Percentiles rank a stretch among this genome's conserved stretches.
These are phyloP conservation scores for Quillaja saponaria DNA, from an alignment of 306 rosid species.

Conservation along the genomic window DNA sequence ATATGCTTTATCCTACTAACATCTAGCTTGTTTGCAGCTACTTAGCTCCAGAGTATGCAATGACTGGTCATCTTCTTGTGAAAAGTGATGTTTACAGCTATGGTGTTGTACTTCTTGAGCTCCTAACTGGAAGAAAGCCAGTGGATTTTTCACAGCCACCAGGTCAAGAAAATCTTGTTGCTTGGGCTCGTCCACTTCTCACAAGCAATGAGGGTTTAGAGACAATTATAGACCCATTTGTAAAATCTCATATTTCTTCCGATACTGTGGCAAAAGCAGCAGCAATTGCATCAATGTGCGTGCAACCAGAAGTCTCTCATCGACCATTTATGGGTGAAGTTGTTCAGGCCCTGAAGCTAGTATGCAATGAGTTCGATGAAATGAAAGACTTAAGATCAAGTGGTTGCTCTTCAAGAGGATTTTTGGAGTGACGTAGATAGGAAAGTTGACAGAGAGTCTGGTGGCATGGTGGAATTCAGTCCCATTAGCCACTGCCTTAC, in stretches of 20 bases:
- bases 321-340: constrained; percentile 99
- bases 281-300: constrained; percentile 98
- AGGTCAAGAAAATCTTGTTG: constrained; percentile 92
- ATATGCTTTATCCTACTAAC: constrained; percentile 18
- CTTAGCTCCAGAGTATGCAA: constrained; percentile 97
- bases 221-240: constrained; percentile 63
- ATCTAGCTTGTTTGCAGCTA: constrained; percentile 56
- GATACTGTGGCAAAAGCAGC: constrained; percentile 75
- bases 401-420: constrained; percentile 48
- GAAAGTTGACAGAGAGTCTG: constrained; percentile 25
- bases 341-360: constrained; percentile 93
- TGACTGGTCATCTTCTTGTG: constrained; percentile 97
- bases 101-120: constrained; percentile 96
- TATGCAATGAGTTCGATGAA: constrained; percentile 78
- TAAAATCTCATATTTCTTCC: constrained; percentile 50
- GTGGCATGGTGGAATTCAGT: constrained; percentile 24
- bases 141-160: constrained; percentile 88
- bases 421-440: constrained; percentile 33
- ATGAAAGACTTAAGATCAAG: constrained; percentile 45
- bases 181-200: constrained; percentile 93
- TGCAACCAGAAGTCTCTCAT: constrained; percentile 91
- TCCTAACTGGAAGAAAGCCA: constrained; percentile 91
- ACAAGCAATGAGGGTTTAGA: constrained; percentile 69
- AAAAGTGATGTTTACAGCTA: constrained; percentile 98
- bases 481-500: constrained; percentile 26